Percentiles rank a stretch among this genome's conserved stretches.
Conservation (phyloP, 768 basidiomycete species). For the Termitomyces sp. region DNA sequence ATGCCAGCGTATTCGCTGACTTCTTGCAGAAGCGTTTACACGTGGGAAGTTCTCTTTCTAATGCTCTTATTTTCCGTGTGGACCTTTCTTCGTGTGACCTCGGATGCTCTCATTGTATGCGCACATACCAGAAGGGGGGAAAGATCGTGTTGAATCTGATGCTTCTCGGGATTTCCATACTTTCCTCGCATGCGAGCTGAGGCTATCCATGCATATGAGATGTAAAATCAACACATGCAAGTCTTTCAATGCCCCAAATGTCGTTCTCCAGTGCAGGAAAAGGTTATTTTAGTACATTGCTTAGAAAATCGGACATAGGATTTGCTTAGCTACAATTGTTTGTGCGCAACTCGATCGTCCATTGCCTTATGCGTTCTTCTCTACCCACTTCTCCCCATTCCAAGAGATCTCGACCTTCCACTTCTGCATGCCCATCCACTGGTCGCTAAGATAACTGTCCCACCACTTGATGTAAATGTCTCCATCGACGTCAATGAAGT, state of each 20-base stretch:
- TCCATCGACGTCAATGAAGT: conserved; percentile 32
- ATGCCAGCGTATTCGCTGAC: too few relatives aligned
- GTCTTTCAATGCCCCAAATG: not conserved
- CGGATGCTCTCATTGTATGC: too few relatives aligned
- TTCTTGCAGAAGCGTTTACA: too few relatives aligned
- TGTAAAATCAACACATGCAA: not conserved
- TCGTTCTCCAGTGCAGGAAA: not conserved
- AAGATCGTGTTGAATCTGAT: too few relatives aligned
- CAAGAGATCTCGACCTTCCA: conserved; percentile 35
- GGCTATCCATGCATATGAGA: not conserved
- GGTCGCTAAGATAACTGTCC: conserved; percentile 40
- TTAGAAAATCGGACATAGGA: not conserved
- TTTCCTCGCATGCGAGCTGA: not conserved
- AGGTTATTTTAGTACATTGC: not conserved
- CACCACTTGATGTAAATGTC: conserved; percentile 41
- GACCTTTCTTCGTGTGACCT: too few relatives aligned
- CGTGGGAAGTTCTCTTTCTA: too few relatives aligned
- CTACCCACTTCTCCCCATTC: conserved; percentile 37
- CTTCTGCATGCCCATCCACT: conserved; percentile 40
- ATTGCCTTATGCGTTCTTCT: conserved; percentile 20
- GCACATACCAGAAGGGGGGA: too few relatives aligned
- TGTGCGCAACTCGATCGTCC: not conserved
- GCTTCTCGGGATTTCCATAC: too few relatives aligned
- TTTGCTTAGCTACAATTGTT: not conserved
- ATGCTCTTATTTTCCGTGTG: too few relatives aligned